Evolutionary conservation across 306 rosid species (phyloP).

Genomic region (Cucumis melo): DNA sequence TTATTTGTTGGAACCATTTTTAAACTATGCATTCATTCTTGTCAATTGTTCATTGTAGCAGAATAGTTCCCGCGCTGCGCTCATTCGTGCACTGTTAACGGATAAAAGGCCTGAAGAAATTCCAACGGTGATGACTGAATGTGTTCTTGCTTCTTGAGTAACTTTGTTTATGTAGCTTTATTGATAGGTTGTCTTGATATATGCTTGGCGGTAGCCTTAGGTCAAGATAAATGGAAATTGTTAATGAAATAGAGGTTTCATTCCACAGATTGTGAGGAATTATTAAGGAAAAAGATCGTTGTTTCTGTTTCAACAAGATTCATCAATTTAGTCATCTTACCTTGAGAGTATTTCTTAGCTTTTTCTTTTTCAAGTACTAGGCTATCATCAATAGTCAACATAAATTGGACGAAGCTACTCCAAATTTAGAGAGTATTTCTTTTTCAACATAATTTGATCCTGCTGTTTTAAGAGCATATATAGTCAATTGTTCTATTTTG

Average conservation of each 20-base stretch:
- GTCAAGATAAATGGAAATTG: background rate
- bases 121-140: conserved; percentile 42
- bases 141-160: background rate
- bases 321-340: background rate
- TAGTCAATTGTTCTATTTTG: background rate
- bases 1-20: background rate
- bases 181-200: background rate
- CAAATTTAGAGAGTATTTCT: too few relatives aligned
- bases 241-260: background rate
- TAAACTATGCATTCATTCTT: background rate
- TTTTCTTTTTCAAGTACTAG: background rate
- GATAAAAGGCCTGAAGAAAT: conserved; percentile 95
- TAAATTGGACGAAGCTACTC: too few relatives aligned
- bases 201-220: background rate
- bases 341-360: too few relatives aligned
- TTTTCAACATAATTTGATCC: background rate
- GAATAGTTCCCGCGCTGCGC: conserved; percentile 48
- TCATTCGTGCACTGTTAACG: conserved; percentile 50
- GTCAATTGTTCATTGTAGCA: conserved; percentile 18
- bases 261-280: background rate
- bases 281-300: background rate
- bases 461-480: background rate
- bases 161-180: background rate
- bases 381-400: background rate
- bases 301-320: background rate